Base-by-base conservation (phyloP, 1,139 yeast species). In the Maudiozyma humilis region DNA sequence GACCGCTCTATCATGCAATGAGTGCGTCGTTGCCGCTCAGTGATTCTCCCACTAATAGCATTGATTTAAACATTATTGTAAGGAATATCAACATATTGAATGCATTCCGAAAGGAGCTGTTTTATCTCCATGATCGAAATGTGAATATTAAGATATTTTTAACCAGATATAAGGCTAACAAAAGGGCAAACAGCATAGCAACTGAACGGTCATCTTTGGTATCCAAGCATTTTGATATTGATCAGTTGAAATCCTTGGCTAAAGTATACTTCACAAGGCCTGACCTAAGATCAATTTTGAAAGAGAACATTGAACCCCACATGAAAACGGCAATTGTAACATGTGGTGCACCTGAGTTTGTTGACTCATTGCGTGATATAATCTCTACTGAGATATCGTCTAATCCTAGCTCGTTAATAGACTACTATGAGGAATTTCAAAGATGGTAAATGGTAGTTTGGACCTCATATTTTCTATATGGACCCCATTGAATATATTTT, bases 301-400 rank as follows among this genome's bases (percentile, higher is more conserved):
- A 52, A 13, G 15, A 20, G 3, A 23, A 16, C 13, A n/a, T 32
- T 2, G 25, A 17, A 14, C 27, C 19, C 32, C 14, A 15, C 2
- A 62, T 34, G 2, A 65, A 78, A 0, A 56, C 73, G 20, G 70
- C 72, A 6, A 66, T 72, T 40, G 62, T 72, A n/a, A 58, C 73
- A 1, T 74, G 79, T 54, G 79, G 77, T 1, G 78, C 75, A 42
- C 75, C 75, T 15, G 57, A 61, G 3, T 67, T 75, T 71, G 78
- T 73, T 20, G 86, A 79, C 60, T 70, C 69, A 37, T 57, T 73
- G 13, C 66, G 76, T 56, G 56, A 56, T 38, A 45, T 56, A 15
- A 67, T 68, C n/a, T 68, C 67, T 14, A 46, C 57, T 13, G 50
- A 60, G 6, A 44, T 52, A 15, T 16, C 43, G 7, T 36, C 42